phyloP scores from a whole-genome alignment of 1,284 basidiomycete genomes.

The Erythrobasidium hasegawianum region DNA sequence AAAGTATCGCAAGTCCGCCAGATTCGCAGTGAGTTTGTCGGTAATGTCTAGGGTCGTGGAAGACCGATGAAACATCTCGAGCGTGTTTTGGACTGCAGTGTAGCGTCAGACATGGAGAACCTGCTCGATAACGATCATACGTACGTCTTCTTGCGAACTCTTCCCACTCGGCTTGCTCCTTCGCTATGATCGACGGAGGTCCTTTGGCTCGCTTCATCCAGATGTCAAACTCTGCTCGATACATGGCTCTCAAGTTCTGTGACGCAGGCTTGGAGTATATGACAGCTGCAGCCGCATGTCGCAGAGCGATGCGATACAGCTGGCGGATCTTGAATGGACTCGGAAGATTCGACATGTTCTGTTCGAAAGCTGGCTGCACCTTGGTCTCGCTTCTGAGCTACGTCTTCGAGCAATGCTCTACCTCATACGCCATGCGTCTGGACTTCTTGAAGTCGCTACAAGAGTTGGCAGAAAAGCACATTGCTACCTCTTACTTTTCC shows the following conservation, averaged over 20 bases:
- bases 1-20: constrained; percentile 18
- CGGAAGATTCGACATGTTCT: not conserved
- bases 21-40: constrained; percentile 17
- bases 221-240: constrained; percentile 31
- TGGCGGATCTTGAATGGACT: constrained; percentile 7
- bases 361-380: no score
- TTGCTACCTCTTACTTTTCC: no score
- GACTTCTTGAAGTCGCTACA: no score
- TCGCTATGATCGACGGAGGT: not conserved
- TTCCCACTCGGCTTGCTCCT: constrained; percentile 26
- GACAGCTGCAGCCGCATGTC: constrained; percentile 24
- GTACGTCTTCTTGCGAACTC: constrained; percentile 24
- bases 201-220: constrained; percentile 28
- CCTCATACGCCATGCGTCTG: no score
- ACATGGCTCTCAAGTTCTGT: constrained; percentile 16
- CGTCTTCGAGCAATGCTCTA: no score
- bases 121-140: no score
- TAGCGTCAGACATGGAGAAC: no score
- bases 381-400: no score
- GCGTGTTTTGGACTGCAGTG: constrained; percentile 33
- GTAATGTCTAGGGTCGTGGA: constrained; percentile 6
- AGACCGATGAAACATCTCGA: constrained; percentile 21
- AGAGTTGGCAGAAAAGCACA: no score
- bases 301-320: constrained; percentile 23
- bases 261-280: constrained; percentile 24